Percentiles rank a stretch among this genome's conserved stretches.
phyloP scores from a whole-genome alignment of 2,329 filamentous ascomycete genomes.

The Pyrenochaeta sp. region DNA sequence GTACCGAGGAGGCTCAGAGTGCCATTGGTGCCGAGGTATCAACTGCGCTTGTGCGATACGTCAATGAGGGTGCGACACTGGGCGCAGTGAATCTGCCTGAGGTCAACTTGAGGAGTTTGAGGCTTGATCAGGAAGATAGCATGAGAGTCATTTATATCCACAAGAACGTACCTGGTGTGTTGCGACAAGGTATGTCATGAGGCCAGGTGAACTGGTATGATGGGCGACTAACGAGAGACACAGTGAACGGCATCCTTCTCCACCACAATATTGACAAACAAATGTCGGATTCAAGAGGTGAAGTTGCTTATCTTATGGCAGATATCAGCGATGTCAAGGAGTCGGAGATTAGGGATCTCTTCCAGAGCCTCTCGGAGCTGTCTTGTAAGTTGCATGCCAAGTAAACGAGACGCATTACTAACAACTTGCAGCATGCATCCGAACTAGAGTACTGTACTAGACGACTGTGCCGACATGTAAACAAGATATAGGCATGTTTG shows the following conservation, averaged over 20 bases:
- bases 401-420: neutral
- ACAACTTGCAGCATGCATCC: conserved; percentile 44
- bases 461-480: too few species aligned
- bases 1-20: conserved; percentile 95
- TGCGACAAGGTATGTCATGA: conserved; percentile 71
- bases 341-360: conserved; percentile 84
- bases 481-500: neutral
- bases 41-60: conserved; percentile 87
- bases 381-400: conserved; percentile 66
- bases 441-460: conserved; percentile 57
- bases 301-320: conserved; percentile 96
- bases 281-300: conserved; percentile 93
- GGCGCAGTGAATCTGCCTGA: conserved; percentile 98
- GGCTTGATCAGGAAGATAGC: conserved; percentile 86
- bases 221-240: conserved; percentile 14
- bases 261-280: conserved; percentile 99
- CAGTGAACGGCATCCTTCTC: conserved; percentile 91
- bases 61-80: conserved; percentile 91
- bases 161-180: conserved; percentile 92
- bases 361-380: conserved; percentile 80
- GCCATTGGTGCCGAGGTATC: conserved; percentile 95
- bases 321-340: conserved; percentile 89
- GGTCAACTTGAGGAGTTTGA: conserved; percentile 86
- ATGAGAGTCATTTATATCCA: conserved; percentile 97
- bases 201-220: neutral